Base-by-base conservation (phyloP, 306 rosid species). In the Calophaca sinica region DNA sequence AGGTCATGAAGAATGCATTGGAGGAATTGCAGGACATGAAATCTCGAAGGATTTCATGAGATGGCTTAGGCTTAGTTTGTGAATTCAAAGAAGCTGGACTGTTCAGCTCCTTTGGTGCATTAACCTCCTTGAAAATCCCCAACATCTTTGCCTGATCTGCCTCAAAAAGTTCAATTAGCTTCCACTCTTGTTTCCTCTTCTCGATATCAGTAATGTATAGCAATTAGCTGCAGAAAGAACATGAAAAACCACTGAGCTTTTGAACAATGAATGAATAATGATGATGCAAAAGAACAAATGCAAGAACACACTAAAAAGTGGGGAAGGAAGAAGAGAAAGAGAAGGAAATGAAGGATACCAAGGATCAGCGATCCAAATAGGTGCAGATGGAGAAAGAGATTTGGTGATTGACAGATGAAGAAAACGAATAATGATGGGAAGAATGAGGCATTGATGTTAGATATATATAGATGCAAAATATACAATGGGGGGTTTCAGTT, bases 31-130 rank as follows among this genome's bases (percentile, higher is more conserved):
- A 69, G n/a, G 94, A 78, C 72, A 82, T 55, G 88, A 91, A 91
- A 51, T 83, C 83, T 4, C 77, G 28, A 38, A 86, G 68, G 64
- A 91, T 85, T 2, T 94, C 90, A 14, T 68, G 73, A 39, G 90
- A 63, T 50, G 41, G 84, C 77, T 89, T 89, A 3, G 93, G 85
- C 81, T 83, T 89, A 62, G 51, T 46, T 38, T 82, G 58, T 10
- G 82, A 81, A 73, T 64, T 72, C 73, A 44, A 31, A 41, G 91
- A 59, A 48, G 86, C 94, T 11, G 98, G 94, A 80, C 98, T 94
- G 9, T 89, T 78, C 32, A 94, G 92, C 89, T 94, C 98, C 83
- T 89, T 82, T 0, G 98, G 98, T 68, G 98, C 93, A 50, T 86
- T 83, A 7, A 87, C 94, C 64, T 86, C 88, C 80, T 86, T 88